phyloP scores from a whole-genome alignment of 164 flowering plant genomes.

The Litsea cubeba region DNA sequence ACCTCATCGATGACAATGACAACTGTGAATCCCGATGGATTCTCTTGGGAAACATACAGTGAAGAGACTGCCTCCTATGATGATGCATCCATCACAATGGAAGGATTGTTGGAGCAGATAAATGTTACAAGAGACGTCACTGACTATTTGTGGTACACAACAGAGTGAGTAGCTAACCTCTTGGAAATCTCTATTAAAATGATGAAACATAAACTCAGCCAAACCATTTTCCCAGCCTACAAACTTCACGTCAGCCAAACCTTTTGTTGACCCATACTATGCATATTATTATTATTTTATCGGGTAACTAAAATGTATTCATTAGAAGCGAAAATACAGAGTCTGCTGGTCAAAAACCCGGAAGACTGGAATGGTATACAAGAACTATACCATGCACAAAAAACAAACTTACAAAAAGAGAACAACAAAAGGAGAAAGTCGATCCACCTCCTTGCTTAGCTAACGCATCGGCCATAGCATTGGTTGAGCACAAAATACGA shows the following conservation, averaged over 20 bases:
- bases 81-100: slow-evolving; percentile 30
- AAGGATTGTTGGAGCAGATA: slow-evolving; percentile 70
- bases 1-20: slow-evolving; percentile 44
- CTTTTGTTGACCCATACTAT: no score
- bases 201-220: neutral
- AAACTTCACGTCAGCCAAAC: neutral
- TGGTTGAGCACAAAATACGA: no score
- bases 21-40: slow-evolving; percentile 23
- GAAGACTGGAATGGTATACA: no score
- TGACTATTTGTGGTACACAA: slow-evolving; percentile 88
- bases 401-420: no score
- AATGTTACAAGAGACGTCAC: slow-evolving; percentile 63
- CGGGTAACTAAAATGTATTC: no score
- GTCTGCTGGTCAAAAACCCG: no score
- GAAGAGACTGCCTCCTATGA: slow-evolving; percentile 54
- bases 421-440: no score
- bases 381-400: no score
- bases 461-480: no score
- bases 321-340: no score
- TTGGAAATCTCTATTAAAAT: neutral
- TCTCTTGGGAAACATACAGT: slow-evolving; percentile 71
- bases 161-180: slow-evolving; percentile 54
- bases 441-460: no score
- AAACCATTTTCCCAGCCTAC: neutral
- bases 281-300: no score